phyloP scores from a whole-genome alignment of 164 flowering plant genomes.

The Piper longum region DNA sequence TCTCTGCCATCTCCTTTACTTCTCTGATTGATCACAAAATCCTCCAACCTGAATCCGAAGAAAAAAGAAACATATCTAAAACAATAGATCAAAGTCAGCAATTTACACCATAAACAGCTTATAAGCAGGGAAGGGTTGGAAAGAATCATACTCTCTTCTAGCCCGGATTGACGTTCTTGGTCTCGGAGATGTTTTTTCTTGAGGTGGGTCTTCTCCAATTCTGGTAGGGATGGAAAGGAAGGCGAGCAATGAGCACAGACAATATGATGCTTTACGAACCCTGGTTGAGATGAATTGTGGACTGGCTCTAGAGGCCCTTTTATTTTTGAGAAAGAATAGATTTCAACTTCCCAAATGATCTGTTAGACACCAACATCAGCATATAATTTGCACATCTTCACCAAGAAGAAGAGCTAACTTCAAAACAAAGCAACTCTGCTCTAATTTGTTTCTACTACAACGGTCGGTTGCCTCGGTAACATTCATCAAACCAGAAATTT shows the following conservation, averaged over 20 bases:
- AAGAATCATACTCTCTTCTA: too few relatives aligned
- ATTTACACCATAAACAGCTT: too few relatives aligned
- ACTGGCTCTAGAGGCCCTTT: background rate
- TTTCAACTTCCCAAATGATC: background rate
- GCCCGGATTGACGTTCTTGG: too few relatives aligned
- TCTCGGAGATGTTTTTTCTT: too few relatives aligned
- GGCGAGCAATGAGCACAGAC: background rate
- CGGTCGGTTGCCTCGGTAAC: background rate
- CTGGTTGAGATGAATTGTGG: background rate
- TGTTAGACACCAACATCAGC: background rate
- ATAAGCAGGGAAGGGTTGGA: too few relatives aligned
- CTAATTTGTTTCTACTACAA: background rate
- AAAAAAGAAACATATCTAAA: background rate
- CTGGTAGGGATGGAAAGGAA: background rate
- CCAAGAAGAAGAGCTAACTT: conserved; percentile 13
- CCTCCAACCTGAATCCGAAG: background rate
- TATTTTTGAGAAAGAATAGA: background rate
- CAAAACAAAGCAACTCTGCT: conserved; percentile 12
- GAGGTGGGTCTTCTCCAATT: too few relatives aligned
- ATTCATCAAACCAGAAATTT: background rate
- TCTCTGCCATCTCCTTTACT: conserved; percentile 44
- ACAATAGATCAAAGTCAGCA: background rate
- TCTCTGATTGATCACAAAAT: background rate
- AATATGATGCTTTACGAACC: background rate
- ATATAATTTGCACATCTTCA: background rate